These are phyloP conservation scores for Thermothelomyces thermophilus DNA, from an alignment of 2,329 filamentous ascomycete species.

Conservation along the genomic window DNA sequence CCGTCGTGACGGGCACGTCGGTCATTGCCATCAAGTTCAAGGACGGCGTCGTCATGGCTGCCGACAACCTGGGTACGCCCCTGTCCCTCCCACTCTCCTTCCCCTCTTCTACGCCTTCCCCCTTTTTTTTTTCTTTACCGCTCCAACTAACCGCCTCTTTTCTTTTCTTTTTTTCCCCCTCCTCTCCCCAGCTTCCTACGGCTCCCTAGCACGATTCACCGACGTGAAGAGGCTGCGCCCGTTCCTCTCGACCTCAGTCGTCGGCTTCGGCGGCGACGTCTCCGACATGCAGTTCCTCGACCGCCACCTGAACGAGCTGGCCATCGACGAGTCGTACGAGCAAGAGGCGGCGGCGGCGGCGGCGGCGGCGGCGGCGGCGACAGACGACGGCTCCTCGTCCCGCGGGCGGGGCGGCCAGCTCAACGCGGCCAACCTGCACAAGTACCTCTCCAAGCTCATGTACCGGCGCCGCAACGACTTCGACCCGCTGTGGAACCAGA, in stretches of 20 bases:
- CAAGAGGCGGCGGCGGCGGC: conserved; percentile 28
- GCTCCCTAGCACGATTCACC: conserved; percentile 91
- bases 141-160: conserved; percentile 6
- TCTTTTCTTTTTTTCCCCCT: too few relatives aligned
- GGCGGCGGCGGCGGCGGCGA: too few relatives aligned
- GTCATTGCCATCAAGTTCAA: conserved; percentile 94
- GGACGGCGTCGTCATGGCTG: conserved; percentile 90
- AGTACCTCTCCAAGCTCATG: conserved; percentile 91
- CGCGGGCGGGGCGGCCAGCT: too few relatives aligned
- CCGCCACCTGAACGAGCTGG: conserved; percentile 78
- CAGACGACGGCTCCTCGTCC: too few relatives aligned
- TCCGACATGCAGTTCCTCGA: conserved; percentile 99
- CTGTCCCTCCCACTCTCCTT: conserved; percentile 3
- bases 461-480: conserved; percentile 93
- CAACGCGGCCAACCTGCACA: conserved; percentile 90
- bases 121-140: not conserved
- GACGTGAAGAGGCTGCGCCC: conserved; percentile 90
- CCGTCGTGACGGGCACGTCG: conserved; percentile 93
- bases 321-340: conserved; percentile 83
- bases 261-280: conserved; percentile 95
- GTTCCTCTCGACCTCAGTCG: conserved; percentile 75
- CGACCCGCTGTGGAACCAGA: conserved; percentile 94
- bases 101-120: not conserved
- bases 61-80: conserved; percentile 81
- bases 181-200: conserved; percentile 99